Evolutionary conservation across 2,329 filamentous ascomycete species (phyloP), one percentile per base, ranked within the genome.

Genomic region (Anisogramma anomala): DNA sequence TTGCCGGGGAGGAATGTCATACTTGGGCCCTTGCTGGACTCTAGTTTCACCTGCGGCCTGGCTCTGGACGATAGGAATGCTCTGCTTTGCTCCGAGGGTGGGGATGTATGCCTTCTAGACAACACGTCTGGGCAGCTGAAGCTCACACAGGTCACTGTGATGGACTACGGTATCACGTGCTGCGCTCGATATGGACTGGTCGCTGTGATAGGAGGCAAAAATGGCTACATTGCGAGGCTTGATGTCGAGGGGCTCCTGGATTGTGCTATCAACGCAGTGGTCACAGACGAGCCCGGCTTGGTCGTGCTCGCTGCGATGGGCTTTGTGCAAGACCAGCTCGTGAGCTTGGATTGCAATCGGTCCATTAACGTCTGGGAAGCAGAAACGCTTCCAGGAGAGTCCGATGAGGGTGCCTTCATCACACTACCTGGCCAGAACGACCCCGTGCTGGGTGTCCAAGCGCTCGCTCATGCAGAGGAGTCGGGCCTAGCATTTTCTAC

Each of bases 31-130:
- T 66, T 98, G 46, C 73, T 88, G 4, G 89, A 96, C 46, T 78
- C 79, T 6, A 89, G 79, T 0, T 96, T 98, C 54, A 85, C 79
- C 14, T 85, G 83, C 48, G 78, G 86, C 4, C 74, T 79, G 13
- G 67, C 75, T 13, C 73, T 94, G 25, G 79, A 82, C 27, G 76
- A 84, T 26, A 73, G 72, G 31, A 82, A 79, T 52, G 82, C 87
- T 14, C 73, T 96, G 30, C 68, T 96, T 31, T 91, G 86, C 62
- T 84, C 89, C 3, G 88, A 95, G 54, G 75, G 77, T 44, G 91
- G 91, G 20, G 82, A 93, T 54, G 68, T 98, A n/a, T 96, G 89
- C 59, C 66, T 94, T 22, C 67, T 95, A 23, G 83, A 95, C 48
- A 84, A 94, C 50, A 74, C 72, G 23, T 77, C 74, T 38, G 79